phyloP scores from a whole-genome alignment of 176 grass and related monocot species.

The Aegilops tauschii region DNA sequence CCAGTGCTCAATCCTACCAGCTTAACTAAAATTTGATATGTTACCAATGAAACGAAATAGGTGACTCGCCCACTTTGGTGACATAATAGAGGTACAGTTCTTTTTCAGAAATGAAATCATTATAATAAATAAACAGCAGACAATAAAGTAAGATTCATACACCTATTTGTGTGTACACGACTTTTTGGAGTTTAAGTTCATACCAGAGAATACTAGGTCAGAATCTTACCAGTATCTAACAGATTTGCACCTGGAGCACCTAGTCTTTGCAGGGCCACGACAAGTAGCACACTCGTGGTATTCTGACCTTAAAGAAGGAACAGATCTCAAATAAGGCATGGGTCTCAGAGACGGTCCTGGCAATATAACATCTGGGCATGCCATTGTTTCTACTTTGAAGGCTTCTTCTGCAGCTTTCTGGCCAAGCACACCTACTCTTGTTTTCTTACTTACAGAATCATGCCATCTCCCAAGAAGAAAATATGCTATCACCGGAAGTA shows the following conservation, averaged over 20 bases:
- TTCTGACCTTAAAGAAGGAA: constrained; percentile 41
- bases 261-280: constrained; percentile 80
- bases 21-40: neutral
- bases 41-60: neutral
- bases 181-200: constrained; percentile 6
- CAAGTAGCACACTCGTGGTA: constrained; percentile 94
- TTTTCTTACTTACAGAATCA: constrained; percentile 65
- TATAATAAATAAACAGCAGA: neutral
- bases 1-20: neutral
- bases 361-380: constrained; percentile 50
- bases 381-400: constrained; percentile 71
- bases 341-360: constrained; percentile 54
- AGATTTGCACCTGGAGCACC: constrained; percentile 95
- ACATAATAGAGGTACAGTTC: neutral
- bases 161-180: neutral
- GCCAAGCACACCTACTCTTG: constrained; percentile 63
- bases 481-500: constrained; percentile 88
- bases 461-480: constrained; percentile 94
- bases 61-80: neutral
- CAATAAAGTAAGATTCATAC: neutral
- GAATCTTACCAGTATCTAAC: constrained; percentile 95
- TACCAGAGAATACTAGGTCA: neutral
- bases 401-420: constrained; percentile 80
- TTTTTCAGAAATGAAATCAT: neutral
- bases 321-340: constrained; percentile 50